Percentiles rank a stretch among this genome's conserved stretches.
Conservation (phyloP, 176 grass and related monocot genomes). For the Aegilops speltoides region DNA sequence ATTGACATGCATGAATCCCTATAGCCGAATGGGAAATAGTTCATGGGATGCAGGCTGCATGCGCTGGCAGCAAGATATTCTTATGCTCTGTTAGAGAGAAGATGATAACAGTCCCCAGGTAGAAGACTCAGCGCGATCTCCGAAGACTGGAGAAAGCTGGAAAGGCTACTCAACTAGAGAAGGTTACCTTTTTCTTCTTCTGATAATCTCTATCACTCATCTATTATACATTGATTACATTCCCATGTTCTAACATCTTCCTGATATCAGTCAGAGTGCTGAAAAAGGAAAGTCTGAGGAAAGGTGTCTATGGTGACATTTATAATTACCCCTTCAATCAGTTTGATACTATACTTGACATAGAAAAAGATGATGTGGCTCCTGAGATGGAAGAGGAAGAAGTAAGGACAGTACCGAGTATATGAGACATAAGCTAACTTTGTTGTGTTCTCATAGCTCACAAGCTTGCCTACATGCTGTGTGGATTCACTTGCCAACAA, state of each 20-base stretch:
- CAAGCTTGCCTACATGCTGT: background rate
- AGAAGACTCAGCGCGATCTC: background rate
- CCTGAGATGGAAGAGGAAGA: conserved; percentile 61
- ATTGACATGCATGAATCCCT: too few species aligned
- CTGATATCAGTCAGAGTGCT: conserved; percentile 50
- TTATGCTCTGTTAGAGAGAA: too few species aligned
- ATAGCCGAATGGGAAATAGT: too few species aligned
- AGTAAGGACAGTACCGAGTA: conserved; percentile 37
- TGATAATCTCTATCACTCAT: background rate
- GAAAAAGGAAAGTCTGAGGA: conserved; percentile 76
- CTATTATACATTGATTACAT: background rate
- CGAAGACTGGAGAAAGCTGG: conserved; percentile 76
- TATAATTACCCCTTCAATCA: conserved; percentile 53
- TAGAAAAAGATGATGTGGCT: conserved; percentile 38
- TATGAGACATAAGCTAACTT: background rate
- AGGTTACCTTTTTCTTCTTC: conserved; percentile 45
- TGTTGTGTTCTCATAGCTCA: conserved; percentile 18
- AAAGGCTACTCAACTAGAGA: conserved; percentile 77
- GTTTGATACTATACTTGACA: conserved; percentile 54
- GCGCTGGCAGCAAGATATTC: too few species aligned
- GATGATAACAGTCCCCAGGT: too few species aligned
- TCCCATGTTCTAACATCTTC: background rate
- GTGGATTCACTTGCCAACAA: conserved; percentile 12
- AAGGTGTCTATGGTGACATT: conserved; percentile 86
- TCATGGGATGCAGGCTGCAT: too few species aligned